Conservation (phyloP, 352 stramenopile species). For the Blastocystis sp. region DNA sequence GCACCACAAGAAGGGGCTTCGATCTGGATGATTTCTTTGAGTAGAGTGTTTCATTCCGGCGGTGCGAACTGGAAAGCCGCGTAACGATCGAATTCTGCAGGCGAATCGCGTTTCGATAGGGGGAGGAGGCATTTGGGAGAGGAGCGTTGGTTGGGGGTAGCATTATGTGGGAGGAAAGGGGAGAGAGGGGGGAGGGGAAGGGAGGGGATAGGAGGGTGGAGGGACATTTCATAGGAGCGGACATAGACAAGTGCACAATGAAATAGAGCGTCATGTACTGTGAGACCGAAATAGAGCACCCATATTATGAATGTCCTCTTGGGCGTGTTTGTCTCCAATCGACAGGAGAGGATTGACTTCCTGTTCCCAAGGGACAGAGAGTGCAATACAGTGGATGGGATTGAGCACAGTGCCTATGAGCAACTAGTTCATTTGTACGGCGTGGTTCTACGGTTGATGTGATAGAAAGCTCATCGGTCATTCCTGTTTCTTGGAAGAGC, state of each 20-base stretch:
- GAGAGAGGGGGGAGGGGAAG: background rate
- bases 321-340: background rate
- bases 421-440: background rate
- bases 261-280: too few species aligned
- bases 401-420: background rate
- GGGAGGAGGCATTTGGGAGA: too few species aligned
- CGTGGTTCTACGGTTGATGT: background rate
- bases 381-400: background rate
- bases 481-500: background rate
- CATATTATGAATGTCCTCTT: background rate
- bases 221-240: background rate
- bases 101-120: background rate
- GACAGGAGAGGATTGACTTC: background rate
- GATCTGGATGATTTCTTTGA: constrained; percentile 64
- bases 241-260: too few species aligned
- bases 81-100: background rate
- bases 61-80: background rate
- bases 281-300: too few species aligned
- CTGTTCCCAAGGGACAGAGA: background rate
- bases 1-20: background rate
- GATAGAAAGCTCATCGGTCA: background rate
- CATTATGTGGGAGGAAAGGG: background rate
- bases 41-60: constrained; percentile 22
- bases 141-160: too few species aligned
- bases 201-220: background rate